Evolutionary conservation across 495 filamentous ascomycete species (phyloP), one percentile per base, ranked within the genome.

Genomic region (Eremomyces bilateralis): DNA sequence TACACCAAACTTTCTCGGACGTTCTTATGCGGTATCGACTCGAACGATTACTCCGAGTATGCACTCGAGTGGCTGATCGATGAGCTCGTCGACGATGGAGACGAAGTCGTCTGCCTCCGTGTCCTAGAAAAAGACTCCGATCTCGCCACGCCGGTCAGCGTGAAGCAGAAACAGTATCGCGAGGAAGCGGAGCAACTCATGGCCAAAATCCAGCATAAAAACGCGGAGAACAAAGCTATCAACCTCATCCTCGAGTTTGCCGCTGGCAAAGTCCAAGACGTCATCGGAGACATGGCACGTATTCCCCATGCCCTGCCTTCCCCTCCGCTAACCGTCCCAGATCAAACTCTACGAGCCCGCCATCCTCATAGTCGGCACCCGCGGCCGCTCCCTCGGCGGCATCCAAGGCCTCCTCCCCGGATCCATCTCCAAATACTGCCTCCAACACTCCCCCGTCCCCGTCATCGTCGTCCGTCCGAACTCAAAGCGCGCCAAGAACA

Each of bases 361-460:
- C 4, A 80, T 94, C 56, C 69, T 97, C n/a, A 69, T 97, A 20
- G 88, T 97, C 16, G 88, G 88, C 21, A 95, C 88, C 2, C 67
- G 78, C 39, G 88, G 88, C 29, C 71, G 82, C 34, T 83, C 73
- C 33, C 62, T 94, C 4, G 79, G 79, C 25, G 83, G 88, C 32
- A 67, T 95, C 20, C 83, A 93, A 54, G 77, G 79, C 30, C 64
- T 95, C n/a, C 65, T 94, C 19, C 77, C 76, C 11, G 88, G 81
- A 42, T 92, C 82, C 0, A 82, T 95, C 36, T 92, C 82, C 19
- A 93, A 94, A 48, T 97, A 91, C 59, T 94, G 88, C 44, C 64
- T 94, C 10, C 85, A 95, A 50, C 80, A 91, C 53, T 92, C 80
- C 4, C 88, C 88, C 1, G 79, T 97, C 15, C 88, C 88, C n/a